phyloP scores from a whole-genome alignment of 169 alveolate genomes.

The Prorocentrum cordatum region DNA sequence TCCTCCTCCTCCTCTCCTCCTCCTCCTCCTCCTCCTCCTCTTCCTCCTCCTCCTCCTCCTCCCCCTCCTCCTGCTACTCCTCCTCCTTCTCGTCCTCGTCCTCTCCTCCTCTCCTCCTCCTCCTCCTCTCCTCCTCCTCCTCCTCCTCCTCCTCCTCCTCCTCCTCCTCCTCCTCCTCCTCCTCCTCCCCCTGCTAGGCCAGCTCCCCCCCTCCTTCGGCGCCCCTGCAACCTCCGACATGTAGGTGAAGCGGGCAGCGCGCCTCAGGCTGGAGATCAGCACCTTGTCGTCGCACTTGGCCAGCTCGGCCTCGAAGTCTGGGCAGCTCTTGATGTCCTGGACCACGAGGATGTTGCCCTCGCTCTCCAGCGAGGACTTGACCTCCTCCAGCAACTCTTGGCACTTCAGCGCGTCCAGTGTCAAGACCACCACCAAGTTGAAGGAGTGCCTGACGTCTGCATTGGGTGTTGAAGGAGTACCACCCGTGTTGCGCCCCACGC shows the following conservation, averaged over 20 bases:
- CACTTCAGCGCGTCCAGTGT: conserved; percentile 60
- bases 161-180: too few relatives aligned
- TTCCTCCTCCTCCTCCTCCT: too few relatives aligned
- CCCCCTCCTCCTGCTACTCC: too few relatives aligned
- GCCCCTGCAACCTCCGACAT: conserved; percentile 52
- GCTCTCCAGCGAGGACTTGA: conserved; percentile 30
- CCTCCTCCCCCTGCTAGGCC: too few relatives aligned
- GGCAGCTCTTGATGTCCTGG: conserved; percentile 50
- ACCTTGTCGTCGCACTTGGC: conserved; percentile 60
- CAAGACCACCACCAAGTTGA: conserved; percentile 49
- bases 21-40: too few relatives aligned
- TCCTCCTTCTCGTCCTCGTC: too few relatives aligned
- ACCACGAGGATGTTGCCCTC: conserved; percentile 65
- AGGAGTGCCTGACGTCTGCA: conserved; percentile 67
- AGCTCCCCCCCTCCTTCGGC: too few relatives aligned
- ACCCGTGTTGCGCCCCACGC: conserved; percentile 54
- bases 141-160: too few relatives aligned
- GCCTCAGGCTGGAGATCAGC: conserved; percentile 43
- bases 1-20: too few relatives aligned
- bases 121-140: too few relatives aligned
- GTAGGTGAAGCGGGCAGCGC: conserved; percentile 60
- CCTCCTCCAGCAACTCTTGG: conserved; percentile 39
- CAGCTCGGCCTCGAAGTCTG: conserved; percentile 47
- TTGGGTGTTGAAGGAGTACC: neutral
- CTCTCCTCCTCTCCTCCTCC: too few relatives aligned